phyloP scores from a whole-genome alignment of 2,329 filamentous ascomycete genomes.

The Ophiostoma quercus region DNA sequence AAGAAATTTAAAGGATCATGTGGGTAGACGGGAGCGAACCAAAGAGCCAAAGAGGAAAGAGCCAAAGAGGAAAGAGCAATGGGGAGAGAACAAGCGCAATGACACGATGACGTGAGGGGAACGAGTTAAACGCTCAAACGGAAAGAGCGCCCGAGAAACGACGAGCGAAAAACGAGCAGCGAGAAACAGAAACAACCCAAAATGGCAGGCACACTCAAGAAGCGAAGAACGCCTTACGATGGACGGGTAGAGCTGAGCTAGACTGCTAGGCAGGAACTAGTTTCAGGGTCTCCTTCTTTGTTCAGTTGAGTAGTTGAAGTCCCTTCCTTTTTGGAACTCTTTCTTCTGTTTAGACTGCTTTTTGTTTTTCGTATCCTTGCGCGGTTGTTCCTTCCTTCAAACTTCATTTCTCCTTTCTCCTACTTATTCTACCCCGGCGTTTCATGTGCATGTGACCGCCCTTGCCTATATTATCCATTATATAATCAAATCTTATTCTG shows the following conservation, averaged over 20 bases:
- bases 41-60: not conserved
- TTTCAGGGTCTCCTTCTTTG: not conserved
- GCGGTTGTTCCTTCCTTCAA: no score
- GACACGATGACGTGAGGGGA: not conserved
- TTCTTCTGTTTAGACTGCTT: no score
- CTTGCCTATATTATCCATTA: not conserved
- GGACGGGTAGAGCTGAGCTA: not conserved
- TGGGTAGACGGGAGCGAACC: not conserved
- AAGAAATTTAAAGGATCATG: constrained; percentile 13
- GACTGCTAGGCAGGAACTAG: not conserved
- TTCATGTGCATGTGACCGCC: not conserved
- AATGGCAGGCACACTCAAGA: not conserved
- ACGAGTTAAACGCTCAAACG: not conserved
- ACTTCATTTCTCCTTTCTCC: no score
- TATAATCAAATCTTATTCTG: not conserved
- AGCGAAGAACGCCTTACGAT: not conserved
- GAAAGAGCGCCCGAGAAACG: not conserved
- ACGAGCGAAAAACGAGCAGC: not conserved
- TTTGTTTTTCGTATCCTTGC: no score
- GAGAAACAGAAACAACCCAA: no score
- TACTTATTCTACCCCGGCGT: not conserved
- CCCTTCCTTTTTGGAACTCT: no score
- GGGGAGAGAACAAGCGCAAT: not conserved
- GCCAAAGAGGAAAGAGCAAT: no score
- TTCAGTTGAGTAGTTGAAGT: no score